Percentiles rank a stretch among this genome's conserved stretches.
Evolutionary conservation across 1,139 yeast species (phyloP).

Genomic region (Suhomyces ambrosiae): DNA sequence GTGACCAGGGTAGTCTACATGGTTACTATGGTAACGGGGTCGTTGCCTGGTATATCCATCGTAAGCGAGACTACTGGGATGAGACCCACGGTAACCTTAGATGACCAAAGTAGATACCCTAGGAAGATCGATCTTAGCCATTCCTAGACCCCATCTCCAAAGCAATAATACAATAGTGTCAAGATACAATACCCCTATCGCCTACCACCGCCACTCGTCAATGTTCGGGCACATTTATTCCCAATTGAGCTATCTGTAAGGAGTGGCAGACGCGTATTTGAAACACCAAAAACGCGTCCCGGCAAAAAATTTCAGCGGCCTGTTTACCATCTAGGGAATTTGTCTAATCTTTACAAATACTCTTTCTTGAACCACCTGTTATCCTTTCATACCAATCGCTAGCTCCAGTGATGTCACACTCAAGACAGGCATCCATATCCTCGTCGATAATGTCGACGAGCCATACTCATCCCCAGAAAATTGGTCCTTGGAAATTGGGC

Average conservation of each 20-base stretch:
- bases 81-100: too few species aligned
- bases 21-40: too few species aligned
- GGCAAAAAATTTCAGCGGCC: constrained; percentile 12
- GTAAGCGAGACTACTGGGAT: too few species aligned
- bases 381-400: constrained; percentile 5
- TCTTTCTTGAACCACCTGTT: constrained; percentile 1
- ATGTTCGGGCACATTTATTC: constrained; percentile 7
- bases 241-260: constrained; percentile 12
- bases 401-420: constrained; percentile 32
- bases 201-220: too few species aligned
- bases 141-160: too few species aligned
- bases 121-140: too few species aligned
- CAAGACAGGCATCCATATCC: constrained; percentile 44
- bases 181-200: too few species aligned
- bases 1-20: too few species aligned
- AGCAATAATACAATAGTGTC: too few species aligned
- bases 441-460: constrained; percentile 36
- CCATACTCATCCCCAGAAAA: constrained; percentile 47
- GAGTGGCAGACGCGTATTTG: constrained; percentile 12
- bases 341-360: constrained; percentile 5
- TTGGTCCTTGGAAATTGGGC: constrained; percentile 84
- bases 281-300: constrained; percentile 11
- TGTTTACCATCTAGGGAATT: constrained; percentile 11
- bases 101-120: too few species aligned
- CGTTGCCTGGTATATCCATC: too few species aligned